Percentiles rank a stretch among this genome's conserved stretches.
phyloP scores from a whole-genome alignment of 2,329 filamentous ascomycete species.

The Tolypocladium tropicale region DNA sequence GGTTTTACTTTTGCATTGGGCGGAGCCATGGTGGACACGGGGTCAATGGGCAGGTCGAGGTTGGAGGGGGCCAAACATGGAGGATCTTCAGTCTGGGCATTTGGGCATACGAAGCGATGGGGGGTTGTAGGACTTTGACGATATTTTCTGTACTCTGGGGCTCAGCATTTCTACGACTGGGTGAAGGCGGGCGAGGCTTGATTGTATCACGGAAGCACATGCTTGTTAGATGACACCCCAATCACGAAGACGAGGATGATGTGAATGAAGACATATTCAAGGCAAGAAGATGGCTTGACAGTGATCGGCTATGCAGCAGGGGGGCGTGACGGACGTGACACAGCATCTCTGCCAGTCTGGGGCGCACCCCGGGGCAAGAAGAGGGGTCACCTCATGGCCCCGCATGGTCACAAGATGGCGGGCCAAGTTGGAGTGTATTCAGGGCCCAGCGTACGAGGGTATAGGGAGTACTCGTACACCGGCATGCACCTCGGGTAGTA shows the following conservation, averaged over 20 bases:
- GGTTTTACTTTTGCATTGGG: neutral
- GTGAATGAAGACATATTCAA: neutral
- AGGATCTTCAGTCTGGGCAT: neutral
- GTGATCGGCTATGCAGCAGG: neutral
- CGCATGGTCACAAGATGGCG: neutral
- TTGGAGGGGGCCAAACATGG: neutral
- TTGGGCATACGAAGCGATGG: neutral
- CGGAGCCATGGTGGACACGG: neutral
- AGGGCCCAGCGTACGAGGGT: neutral
- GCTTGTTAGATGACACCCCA: neutral
- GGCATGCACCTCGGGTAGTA: neutral
- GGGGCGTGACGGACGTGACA: neutral
- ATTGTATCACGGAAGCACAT: neutral
- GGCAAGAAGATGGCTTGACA: neutral
- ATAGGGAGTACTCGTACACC: no score
- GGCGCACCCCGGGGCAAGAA: no score
- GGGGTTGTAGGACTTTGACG: no score
- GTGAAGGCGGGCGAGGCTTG: neutral
- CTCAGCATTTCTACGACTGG: neutral
- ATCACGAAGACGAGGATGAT: neutral
- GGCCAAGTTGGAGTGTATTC: no score
- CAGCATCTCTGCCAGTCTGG: neutral
- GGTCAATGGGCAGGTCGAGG: neutral
- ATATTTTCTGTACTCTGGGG: neutral
- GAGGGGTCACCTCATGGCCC: neutral